A percentile compares a stretch with the other conserved stretches of the same genome.
phyloP scores from a whole-genome alignment of 1,139 yeast species.

The Geotrichum bryndzae region DNA sequence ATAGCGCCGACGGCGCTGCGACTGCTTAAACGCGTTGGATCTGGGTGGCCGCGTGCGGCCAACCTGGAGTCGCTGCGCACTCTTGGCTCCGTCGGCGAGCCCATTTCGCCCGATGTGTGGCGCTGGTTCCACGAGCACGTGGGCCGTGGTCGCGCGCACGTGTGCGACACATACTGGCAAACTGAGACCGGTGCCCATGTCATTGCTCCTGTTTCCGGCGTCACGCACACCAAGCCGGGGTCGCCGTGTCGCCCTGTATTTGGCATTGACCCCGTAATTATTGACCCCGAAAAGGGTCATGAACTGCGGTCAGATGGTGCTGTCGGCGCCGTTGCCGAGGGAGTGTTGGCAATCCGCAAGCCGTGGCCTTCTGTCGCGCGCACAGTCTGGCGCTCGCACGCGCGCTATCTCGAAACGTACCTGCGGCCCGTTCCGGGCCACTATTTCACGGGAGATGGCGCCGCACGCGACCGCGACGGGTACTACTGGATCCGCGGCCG shows the following conservation, averaged over 20 bases:
- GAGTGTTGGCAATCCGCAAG: conserved; percentile 74
- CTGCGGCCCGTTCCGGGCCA: conserved; percentile 86
- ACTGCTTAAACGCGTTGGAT: conserved; percentile 76
- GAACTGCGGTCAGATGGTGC: conserved; percentile 42
- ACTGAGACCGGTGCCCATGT: conserved; percentile 92
- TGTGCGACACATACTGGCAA: conserved; percentile 92
- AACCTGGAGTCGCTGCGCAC: conserved; percentile 63
- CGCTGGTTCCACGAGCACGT: conserved; percentile 80
- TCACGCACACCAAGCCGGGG: conserved; percentile 85
- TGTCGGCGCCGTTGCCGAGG: conserved; percentile 79
- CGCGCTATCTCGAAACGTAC: conserved; percentile 78
- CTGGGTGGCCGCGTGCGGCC: conserved; percentile 51
- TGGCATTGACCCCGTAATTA: conserved; percentile 75
- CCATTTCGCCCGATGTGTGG: conserved; percentile 90
- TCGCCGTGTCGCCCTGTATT: conserved; percentile 87
- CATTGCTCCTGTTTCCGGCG: conserved; percentile 86
- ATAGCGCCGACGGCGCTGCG: conserved; percentile 89
- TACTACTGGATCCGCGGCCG: conserved; percentile 94
- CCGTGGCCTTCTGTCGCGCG: conserved; percentile 96
- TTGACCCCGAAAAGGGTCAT: conserved; percentile 77
- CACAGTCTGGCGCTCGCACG: conserved; percentile 79
- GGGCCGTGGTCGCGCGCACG: conserved; percentile 70
- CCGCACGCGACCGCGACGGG: conserved; percentile 89
- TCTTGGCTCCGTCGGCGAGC: conserved; percentile 86
- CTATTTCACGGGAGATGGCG: conserved; percentile 94